Evolutionary conservation across 202 grass and related monocot genomes (phyloP), one percentile per base, ranked within the genome.

Genomic region (Carex sylvatica): DNA sequence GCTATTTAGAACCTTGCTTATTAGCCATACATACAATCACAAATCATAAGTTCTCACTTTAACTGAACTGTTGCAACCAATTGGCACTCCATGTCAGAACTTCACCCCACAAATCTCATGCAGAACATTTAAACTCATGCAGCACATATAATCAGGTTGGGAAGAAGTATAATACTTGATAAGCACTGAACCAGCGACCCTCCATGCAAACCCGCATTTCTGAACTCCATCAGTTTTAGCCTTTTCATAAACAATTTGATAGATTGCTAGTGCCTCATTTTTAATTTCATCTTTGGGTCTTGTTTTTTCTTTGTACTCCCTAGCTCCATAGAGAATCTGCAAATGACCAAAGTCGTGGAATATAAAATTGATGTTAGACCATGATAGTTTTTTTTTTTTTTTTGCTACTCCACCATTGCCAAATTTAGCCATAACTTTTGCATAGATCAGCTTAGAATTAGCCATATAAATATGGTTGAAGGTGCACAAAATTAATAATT

Each of bases 181-280:
- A 2, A 94, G 54, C 0, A 86, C 88, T 0, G 18, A 54, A 1
- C 94, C 91, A 1, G 91, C 94, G 10, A 97, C 94, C 15, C 66
- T 85, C 94, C 94, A 97, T 53, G 65, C 87, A 80, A 97, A 97
- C 56, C 63, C 35, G 36, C 94, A 97, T 81, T 30, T 88, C 38
- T 76, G 28, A 1, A 44, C 52, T 9, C 81, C 53, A n/a, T 1
- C 1, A 16, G 1, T 2, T n/a, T 60, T 8, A 4, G 89, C 88
- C 19, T 73, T 54, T 67, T 80, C 18, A 5, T 92, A 97, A 11
- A 82, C 85, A 24, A 90, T 81, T 51, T 84, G 80, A 44, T 92
- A 94, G n/a, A 94, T 88, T 3, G 85, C 70, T 19, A 84, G 79
- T 18, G 89, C 94, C 33, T 97, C 91, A 0, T 80, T 19, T 20